Evolutionary conservation across 768 basidiomycete genomes (phyloP), one percentile per base, ranked within the genome.

Genomic region (Xerocomellus amylosporus): DNA sequence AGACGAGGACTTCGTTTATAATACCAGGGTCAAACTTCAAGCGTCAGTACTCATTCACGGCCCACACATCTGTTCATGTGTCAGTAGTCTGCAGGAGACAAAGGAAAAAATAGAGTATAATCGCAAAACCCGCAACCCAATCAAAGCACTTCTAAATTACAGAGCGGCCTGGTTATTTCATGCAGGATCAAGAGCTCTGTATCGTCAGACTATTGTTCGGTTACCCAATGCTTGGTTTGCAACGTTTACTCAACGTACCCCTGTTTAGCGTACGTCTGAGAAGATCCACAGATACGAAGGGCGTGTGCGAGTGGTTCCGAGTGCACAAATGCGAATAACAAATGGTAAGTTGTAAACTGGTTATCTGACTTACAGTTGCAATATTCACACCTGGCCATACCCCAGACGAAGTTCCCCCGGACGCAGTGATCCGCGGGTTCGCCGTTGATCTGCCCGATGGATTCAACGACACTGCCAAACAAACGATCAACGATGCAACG

Each of bases 201-300:
- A 6, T 12, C 33, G 34, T 31, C 0, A 38, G 1, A 56, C 59
- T 17, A 46, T 15, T 47, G 59, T 58, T 38, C 10, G 30, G 1
- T 34, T 2, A 17, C 9, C 5, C 2, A 24, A 36, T 13, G 22
- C 8, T 13, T 37, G 19, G 8, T 8, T 8, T 28, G 17, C 22
- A 15, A 10, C 7, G 10, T 28, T 8, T 7, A 15, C 14, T 45
- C 15, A 45, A 22, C 13, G 8, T n/a, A 22, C 12, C 22, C 17
- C 12, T n/a, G 10, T 28, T 15, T 20, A 62, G 56, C 15, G 20
- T 1, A 62, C 39, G 3, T 62, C 56, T 0, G 60, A 58, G 43
- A 43, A 6, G 26, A 62, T 62, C 8, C 53, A 51, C 2, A 38
- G 42, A 20, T 20, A 48, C 0, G 19, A 20, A 9, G 7, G 8